Percentiles rank a stretch among this genome's conserved stretches.
phyloP scores from a whole-genome alignment of 306 rosid species.

The Astragalus glycyphyllos region DNA sequence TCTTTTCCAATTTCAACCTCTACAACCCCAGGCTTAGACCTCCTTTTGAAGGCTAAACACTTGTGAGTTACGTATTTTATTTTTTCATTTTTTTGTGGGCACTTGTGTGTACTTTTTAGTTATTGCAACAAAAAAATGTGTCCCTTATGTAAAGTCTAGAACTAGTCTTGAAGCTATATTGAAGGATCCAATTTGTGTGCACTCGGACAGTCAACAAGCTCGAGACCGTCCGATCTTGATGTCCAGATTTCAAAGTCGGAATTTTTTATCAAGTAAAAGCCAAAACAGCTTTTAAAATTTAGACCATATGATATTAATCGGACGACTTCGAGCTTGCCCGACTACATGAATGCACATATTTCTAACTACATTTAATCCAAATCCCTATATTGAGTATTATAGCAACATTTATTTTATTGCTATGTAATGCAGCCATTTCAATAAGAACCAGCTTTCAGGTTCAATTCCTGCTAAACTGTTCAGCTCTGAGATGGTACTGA shows the following conservation, averaged over 20 bases:
- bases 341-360: too few species aligned
- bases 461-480: constrained; percentile 71
- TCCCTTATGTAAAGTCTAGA: too few species aligned
- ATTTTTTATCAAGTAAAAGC: too few species aligned
- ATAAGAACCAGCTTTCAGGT: constrained; percentile 89
- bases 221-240: too few species aligned
- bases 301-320: too few species aligned
- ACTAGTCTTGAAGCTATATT: too few species aligned
- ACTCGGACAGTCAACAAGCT: too few species aligned
- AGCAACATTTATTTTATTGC: constrained; percentile 21
- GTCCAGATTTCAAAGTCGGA: too few species aligned
- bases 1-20: constrained; percentile 72
- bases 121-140: not conserved
- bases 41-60: constrained; percentile 77
- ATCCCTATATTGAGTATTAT: not conserved
- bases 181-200: too few species aligned
- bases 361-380: too few species aligned
- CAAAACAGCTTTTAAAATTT: too few species aligned
- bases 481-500: constrained; percentile 73
- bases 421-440: constrained; percentile 84
- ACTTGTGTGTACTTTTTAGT: constrained; percentile 53
- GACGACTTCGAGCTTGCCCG: too few species aligned
- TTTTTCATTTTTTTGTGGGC: constrained; percentile 15
- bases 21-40: constrained; percentile 75
- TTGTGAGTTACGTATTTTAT: constrained; percentile 62